Conservation (phyloP, 257 asterid species). For the Nemophila menziesii region DNA sequence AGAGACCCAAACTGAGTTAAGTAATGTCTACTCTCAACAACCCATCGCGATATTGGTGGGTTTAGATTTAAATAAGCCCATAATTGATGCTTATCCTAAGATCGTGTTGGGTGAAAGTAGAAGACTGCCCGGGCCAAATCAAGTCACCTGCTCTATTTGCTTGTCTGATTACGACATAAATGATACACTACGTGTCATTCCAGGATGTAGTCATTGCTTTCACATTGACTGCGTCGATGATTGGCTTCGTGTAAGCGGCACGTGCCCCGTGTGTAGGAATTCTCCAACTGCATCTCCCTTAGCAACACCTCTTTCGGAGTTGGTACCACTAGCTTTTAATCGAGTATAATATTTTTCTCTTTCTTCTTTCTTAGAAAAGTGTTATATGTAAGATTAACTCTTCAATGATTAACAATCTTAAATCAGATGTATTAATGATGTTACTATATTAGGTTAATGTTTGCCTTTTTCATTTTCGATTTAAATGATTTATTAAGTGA, state of each 20-base stretch:
- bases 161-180: conserved; percentile 13
- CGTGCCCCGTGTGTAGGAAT: conserved; percentile 22
- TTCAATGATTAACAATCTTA: too few species aligned
- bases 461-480: too few species aligned
- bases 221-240: conserved; percentile 16
- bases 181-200: conserved; percentile 17
- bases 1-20: neutral
- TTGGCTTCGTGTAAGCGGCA: conserved; percentile 15
- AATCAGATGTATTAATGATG: too few species aligned
- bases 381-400: too few species aligned
- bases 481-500: too few species aligned
- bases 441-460: too few species aligned
- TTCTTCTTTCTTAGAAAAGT: conserved; percentile 15
- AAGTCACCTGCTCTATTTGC: conserved; percentile 17
- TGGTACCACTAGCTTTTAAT: conserved; percentile 13
- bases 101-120: conserved; percentile 15
- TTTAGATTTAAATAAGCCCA: conserved; percentile 10
- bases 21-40: neutral
- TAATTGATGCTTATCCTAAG: conserved; percentile 11
- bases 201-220: conserved; percentile 19
- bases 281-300: conserved; percentile 8
- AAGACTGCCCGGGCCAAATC: conserved; percentile 14
- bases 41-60: neutral
- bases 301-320: conserved; percentile 12
- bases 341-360: conserved; percentile 7